A percentile compares a stretch with the other conserved stretches of the same genome.
phyloP scores from a whole-genome alignment of 345 rosid genomes.

The Luvunga scandens region DNA sequence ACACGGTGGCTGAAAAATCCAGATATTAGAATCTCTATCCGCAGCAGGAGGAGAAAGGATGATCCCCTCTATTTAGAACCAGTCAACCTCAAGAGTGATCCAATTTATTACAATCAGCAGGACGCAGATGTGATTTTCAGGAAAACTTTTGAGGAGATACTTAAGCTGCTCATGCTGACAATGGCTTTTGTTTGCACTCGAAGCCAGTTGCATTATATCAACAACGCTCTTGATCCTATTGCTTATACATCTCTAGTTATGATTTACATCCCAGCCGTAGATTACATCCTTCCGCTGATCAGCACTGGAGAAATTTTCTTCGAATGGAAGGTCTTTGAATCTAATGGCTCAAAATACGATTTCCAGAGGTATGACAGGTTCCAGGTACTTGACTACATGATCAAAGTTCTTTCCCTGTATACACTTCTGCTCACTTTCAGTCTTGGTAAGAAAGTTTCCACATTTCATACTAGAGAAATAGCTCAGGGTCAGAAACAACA shows the following conservation, averaged over 20 bases:
- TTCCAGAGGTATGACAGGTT: neutral
- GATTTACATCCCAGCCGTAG: neutral
- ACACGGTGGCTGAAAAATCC: neutral
- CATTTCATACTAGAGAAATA: neutral
- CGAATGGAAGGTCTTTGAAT: neutral
- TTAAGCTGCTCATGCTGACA: neutral
- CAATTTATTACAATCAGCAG: neutral
- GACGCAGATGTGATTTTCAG: neutral
- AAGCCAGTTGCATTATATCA: neutral
- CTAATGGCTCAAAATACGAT: neutral
- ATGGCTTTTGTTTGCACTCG: neutral
- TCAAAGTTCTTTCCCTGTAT: neutral
- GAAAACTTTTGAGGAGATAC: neutral
- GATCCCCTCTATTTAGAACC: neutral
- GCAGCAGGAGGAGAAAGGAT: neutral
- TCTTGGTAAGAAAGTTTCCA: conserved; percentile 11
- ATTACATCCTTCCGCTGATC: neutral
- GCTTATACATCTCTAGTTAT: neutral
- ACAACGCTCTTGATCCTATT: neutral
- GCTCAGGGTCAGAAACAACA: neutral
- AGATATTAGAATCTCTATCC: neutral
- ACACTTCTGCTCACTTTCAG: conserved; percentile 11
- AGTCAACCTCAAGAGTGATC: neutral
- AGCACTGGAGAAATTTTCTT: neutral
- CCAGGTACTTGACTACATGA: neutral